Percentiles rank a stretch among this genome's conserved stretches.
These are phyloP conservation scores for Coleophoma crateriformis DNA, from an alignment of 2,329 filamentous ascomycete species.

Conservation along the genomic window DNA sequence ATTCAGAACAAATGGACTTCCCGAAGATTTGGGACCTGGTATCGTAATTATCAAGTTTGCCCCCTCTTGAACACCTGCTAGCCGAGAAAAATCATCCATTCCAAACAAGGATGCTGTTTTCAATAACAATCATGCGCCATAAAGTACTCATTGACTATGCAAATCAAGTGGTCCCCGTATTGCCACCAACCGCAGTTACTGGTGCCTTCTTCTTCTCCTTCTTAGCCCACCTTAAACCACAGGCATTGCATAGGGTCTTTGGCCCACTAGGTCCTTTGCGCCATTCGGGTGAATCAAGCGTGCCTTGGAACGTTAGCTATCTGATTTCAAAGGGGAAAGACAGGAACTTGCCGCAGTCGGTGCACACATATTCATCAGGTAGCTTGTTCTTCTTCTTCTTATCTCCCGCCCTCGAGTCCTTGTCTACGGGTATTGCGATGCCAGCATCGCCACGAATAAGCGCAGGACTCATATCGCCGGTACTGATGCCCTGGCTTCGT, in stretches of 20 bases:
- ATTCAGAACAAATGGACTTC: too few relatives aligned
- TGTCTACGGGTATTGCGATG: conserved; percentile 76
- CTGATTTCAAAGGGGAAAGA: neutral
- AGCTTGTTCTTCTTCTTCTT: conserved; percentile 85
- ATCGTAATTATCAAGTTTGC: neutral
- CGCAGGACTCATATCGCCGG: conserved; percentile 73
- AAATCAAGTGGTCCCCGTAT: neutral
- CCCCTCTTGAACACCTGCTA: neutral
- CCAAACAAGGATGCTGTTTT: too few relatives aligned
- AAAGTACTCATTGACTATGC: too few relatives aligned
- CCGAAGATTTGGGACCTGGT: neutral
- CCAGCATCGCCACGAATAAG: conserved; percentile 82
- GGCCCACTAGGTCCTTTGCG: conserved; percentile 87
- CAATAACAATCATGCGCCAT: too few relatives aligned
- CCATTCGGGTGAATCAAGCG: conserved; percentile 92
- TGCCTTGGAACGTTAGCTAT: conserved; percentile 41
- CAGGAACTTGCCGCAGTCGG: conserved; percentile 68
- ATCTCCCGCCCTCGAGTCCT: conserved; percentile 64
- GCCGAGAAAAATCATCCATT: neutral
- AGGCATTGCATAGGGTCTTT: conserved; percentile 94
- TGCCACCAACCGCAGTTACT: neutral
- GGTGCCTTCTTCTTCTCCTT: conserved; percentile 67
- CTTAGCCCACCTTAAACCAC: conserved; percentile 71
- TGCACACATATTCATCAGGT: conserved; percentile 87
- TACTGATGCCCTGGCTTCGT: conserved; percentile 80